Evolutionary conservation across 164 flowering plant species (phyloP).

Genomic region (Cinnamomum chago): DNA sequence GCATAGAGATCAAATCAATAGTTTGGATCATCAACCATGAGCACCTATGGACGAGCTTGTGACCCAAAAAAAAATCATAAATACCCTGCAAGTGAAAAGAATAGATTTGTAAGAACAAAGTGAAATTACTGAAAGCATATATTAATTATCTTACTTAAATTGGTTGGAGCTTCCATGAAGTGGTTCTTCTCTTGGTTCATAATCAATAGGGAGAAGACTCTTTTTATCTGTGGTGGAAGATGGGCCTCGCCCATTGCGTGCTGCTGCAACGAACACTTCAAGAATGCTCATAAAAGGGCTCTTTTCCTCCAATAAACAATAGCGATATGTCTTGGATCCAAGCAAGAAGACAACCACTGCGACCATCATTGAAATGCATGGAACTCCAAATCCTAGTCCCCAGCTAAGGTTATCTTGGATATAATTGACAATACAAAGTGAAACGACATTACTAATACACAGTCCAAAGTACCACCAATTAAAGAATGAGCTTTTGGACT

Average conservation of each 20-base stretch:
- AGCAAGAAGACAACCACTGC: constrained; percentile 46
- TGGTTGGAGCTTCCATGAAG: constrained; percentile 16
- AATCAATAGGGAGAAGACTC: constrained; percentile 5
- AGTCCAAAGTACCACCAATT: constrained; percentile 64
- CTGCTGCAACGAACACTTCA: constrained; percentile 40
- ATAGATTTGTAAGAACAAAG: too few species aligned
- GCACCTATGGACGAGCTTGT: too few species aligned
- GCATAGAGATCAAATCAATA: too few species aligned
- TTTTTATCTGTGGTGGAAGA: constrained; percentile 1
- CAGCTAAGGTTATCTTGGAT: constrained; percentile 57
- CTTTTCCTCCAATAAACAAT: constrained; percentile 17
- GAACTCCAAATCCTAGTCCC: constrained; percentile 62
- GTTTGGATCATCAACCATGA: too few species aligned
- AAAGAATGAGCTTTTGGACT: constrained; percentile 52
- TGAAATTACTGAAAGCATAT: background rate
- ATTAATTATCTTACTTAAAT: constrained; percentile 24
- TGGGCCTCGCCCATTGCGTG: constrained; percentile 23
- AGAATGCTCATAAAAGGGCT: constrained; percentile 46
- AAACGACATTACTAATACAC: constrained; percentile 21
- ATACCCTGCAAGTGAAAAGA: too few species aligned
- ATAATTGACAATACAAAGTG: constrained; percentile 29
- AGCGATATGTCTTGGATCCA: constrained; percentile 46
- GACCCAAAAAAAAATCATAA: too few species aligned
- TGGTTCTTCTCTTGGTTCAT: constrained; percentile 17
- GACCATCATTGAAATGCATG: constrained; percentile 37